A percentile compares a stretch with the other conserved stretches of the same genome.
Evolutionary conservation across 2,329 filamentous ascomycete species (phyloP).

Genomic region (Plenodomus lindquistii): DNA sequence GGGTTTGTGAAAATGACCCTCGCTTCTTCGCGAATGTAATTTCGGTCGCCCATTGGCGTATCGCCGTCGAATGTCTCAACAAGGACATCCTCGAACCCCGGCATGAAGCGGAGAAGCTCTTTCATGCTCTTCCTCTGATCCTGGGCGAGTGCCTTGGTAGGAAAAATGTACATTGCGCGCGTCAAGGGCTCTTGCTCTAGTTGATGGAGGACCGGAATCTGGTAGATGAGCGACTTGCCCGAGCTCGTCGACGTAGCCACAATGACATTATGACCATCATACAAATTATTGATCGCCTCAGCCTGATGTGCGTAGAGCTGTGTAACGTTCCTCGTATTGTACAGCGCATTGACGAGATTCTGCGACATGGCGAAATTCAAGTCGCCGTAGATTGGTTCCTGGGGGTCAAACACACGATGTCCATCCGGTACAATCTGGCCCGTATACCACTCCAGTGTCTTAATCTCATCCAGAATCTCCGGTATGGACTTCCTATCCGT

Average conservation of each 20-base stretch:
- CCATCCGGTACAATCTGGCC: conserved; percentile 92
- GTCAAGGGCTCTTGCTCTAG: conserved; percentile 77
- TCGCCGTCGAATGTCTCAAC: conserved; percentile 97
- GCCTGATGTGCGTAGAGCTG: conserved; percentile 90
- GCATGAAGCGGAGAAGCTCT: conserved; percentile 81
- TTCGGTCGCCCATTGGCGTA: conserved; percentile 79
- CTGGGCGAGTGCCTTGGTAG: conserved; percentile 93
- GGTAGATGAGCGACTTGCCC: conserved; percentile 97
- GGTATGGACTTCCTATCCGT: conserved; percentile 77
- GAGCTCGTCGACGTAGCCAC: conserved; percentile 95
- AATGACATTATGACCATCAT: conserved; percentile 83
- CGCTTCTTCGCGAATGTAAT: conserved; percentile 81
- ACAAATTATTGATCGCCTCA: conserved; percentile 86
- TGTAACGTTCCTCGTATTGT: conserved; percentile 86
- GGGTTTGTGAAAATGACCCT: conserved; percentile 97
- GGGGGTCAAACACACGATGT: conserved; percentile 86
- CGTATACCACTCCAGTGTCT: conserved; percentile 82
- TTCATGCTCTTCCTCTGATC: conserved; percentile 89
- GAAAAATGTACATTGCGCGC: conserved; percentile 96
- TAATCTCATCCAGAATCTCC: conserved; percentile 84
- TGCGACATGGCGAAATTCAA: conserved; percentile 87
- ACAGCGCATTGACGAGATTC: conserved; percentile 90
- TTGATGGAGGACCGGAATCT: conserved; percentile 86
- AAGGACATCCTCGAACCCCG: conserved; percentile 71
- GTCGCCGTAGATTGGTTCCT: conserved; percentile 79